A percentile compares a stretch with the other conserved stretches of the same genome.
phyloP scores from a whole-genome alignment of 1,284 basidiomycete species.

The Mycosarcoma maydis region DNA sequence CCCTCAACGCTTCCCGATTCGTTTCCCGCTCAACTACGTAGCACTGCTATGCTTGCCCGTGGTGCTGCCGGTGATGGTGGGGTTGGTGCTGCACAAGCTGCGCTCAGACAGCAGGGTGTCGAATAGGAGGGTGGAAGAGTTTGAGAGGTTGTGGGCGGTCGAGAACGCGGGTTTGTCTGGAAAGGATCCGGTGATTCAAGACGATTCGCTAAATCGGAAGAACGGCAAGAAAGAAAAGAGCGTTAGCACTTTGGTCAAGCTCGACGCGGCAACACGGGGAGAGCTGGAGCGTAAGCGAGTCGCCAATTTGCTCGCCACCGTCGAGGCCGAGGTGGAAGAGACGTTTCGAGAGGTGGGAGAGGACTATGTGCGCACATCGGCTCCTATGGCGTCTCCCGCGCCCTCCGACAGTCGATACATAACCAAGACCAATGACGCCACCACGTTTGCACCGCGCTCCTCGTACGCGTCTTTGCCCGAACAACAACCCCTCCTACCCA shows the following conservation, averaged over 20 bases:
- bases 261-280: slow-evolving; percentile 5
- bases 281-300: slow-evolving; percentile 17
- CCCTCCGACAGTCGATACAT: background rate
- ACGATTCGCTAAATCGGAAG: no score
- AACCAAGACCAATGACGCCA: slow-evolving; percentile 8
- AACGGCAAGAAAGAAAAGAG: background rate
- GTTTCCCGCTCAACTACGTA: slow-evolving; percentile 56
- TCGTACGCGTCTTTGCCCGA: background rate
- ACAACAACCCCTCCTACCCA: slow-evolving; percentile 15
- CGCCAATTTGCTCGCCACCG: slow-evolving; percentile 1
- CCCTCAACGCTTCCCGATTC: slow-evolving; percentile 43
- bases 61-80: slow-evolving; percentile 44
- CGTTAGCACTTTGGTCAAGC: background rate
- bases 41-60: slow-evolving; percentile 41
- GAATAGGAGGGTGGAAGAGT: slow-evolving; percentile 24
- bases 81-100: slow-evolving; percentile 41
- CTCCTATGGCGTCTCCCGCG: background rate
- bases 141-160: slow-evolving; percentile 31
- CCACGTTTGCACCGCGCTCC: background rate
- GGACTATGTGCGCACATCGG: slow-evolving; percentile 9
- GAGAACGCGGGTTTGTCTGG: slow-evolving; percentile 20
- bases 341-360: slow-evolving; percentile 23
- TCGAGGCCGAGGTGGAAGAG: slow-evolving; percentile 30
- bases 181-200: no score
- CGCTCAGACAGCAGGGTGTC: slow-evolving; percentile 9